phyloP scores from a whole-genome alignment of 2,329 filamentous ascomycete genomes.

The Aspergillus hiratsukae region DNA sequence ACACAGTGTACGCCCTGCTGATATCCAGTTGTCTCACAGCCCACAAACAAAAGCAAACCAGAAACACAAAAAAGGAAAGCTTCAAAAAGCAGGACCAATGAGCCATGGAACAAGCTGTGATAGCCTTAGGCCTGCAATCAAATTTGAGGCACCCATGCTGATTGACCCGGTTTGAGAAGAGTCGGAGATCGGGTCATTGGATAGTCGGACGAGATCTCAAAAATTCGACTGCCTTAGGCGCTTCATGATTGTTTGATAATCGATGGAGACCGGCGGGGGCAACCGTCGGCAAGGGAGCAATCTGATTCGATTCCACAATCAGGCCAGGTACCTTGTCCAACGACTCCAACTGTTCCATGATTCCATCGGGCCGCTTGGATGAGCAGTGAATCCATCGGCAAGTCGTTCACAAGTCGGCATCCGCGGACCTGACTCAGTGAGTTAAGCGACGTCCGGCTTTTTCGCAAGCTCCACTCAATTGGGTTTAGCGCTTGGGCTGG shows the following conservation, averaged over 20 bases:
- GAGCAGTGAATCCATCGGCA: background rate
- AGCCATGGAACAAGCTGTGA: background rate
- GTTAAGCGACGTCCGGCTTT: background rate
- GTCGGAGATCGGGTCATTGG: background rate
- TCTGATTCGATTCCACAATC: background rate
- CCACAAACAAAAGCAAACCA: background rate
- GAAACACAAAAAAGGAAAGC: background rate
- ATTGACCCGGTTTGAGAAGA: background rate
- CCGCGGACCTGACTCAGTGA: background rate
- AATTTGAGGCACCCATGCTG: background rate
- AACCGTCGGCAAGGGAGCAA: background rate
- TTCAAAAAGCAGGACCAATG: background rate
- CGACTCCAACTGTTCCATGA: background rate
- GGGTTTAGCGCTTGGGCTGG: slow-evolving; percentile 21
- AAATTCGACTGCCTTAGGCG: background rate
- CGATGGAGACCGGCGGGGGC: background rate
- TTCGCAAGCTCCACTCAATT: slow-evolving; percentile 24
- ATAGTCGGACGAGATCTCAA: background rate
- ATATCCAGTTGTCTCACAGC: background rate
- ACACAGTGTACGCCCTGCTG: background rate
- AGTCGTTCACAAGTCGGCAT: background rate
- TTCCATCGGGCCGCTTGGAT: background rate
- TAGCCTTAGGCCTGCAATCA: background rate
- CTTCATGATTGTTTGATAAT: background rate
- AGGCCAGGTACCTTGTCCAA: background rate